Conservation (phyloP, 2,329 filamentous ascomycete species). For the Clonostachys chloroleuca region DNA sequence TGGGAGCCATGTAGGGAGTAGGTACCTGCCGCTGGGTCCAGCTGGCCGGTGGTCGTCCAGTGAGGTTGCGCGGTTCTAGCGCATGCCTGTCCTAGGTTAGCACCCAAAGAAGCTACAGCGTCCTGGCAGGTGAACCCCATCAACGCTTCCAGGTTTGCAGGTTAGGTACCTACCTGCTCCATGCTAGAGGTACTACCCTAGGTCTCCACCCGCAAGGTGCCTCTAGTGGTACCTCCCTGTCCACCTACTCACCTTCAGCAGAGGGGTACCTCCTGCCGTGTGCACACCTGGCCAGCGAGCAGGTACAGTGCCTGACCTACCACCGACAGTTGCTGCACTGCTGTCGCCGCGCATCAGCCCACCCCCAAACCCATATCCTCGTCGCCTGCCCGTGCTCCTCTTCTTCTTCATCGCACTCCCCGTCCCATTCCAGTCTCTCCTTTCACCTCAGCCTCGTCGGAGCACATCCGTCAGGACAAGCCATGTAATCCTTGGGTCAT, state of each 20-base stretch:
- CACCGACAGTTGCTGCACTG: not conserved
- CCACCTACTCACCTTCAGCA: not conserved
- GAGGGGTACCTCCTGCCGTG: not conserved
- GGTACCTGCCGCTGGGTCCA: too few relatives aligned
- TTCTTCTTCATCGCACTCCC: slow-evolving; percentile 14
- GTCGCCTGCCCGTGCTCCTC: slow-evolving; percentile 2
- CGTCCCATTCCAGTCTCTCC: slow-evolving; percentile 8
- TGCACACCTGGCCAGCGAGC: not conserved
- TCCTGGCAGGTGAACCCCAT: too few relatives aligned
- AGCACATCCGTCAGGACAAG: not conserved
- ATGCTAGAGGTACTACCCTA: too few relatives aligned
- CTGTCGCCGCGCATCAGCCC: not conserved
- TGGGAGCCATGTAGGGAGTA: too few relatives aligned
- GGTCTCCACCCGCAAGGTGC: not conserved
- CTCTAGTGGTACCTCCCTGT: not conserved
- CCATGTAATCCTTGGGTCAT: not conserved
- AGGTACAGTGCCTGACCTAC: too few relatives aligned
- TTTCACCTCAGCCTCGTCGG: slow-evolving; percentile 1
- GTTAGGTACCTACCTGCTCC: too few relatives aligned
- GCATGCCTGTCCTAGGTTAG: too few relatives aligned
- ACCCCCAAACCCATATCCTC: slow-evolving; percentile 1
- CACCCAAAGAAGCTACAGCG: too few relatives aligned
- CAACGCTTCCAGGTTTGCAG: too few relatives aligned
- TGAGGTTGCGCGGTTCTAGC: too few relatives aligned
- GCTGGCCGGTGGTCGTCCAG: too few relatives aligned